phyloP scores from a whole-genome alignment of 2,329 filamentous ascomycete species.

The Alternaria ventricosa region DNA sequence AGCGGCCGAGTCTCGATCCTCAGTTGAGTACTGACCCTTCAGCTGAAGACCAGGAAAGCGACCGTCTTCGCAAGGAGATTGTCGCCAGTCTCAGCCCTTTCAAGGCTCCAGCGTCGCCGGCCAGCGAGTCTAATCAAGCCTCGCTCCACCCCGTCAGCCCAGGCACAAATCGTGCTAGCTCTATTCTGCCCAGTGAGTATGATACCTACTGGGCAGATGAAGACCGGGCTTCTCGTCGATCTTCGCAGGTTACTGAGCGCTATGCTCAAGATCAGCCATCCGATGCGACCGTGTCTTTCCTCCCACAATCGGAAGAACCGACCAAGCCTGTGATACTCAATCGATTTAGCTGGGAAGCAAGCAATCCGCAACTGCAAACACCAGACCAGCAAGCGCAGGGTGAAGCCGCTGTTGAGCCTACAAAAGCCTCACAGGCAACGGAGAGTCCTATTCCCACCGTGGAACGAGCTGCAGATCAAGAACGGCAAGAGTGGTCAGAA shows the following conservation, averaged over 20 bases:
- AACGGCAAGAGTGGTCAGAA: constrained; percentile 23
- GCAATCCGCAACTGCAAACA: constrained; percentile 14
- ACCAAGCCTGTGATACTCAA: constrained; percentile 28
- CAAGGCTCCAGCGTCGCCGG: constrained; percentile 23
- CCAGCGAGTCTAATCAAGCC: constrained; percentile 23
- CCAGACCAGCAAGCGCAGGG: constrained; percentile 17
- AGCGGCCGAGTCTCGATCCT: constrained; percentile 36
- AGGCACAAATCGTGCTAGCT: constrained; percentile 61
- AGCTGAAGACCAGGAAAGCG: constrained; percentile 70
- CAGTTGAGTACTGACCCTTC: constrained; percentile 58
- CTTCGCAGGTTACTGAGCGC: constrained; percentile 33
- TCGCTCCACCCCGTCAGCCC: constrained; percentile 36
- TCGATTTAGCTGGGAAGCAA: constrained; percentile 45
- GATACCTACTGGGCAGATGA: constrained; percentile 69
- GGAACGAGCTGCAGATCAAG: constrained; percentile 23
- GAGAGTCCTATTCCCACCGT: constrained; percentile 15
- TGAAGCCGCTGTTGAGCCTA: constrained; percentile 15
- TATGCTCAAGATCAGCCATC: constrained; percentile 20
- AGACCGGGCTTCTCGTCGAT: constrained; percentile 50
- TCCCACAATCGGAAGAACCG: constrained; percentile 18
- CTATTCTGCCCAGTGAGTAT: constrained; percentile 70
- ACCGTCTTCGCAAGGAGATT: constrained; percentile 75
- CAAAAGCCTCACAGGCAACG: constrained; percentile 11
- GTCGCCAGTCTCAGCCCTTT: constrained; percentile 67
- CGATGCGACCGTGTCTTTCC: constrained; percentile 8